A percentile compares a stretch with the other conserved stretches of the same genome.
Conservation (phyloP, 2,329 filamentous ascomycete genomes). For the Penicillium sp. region DNA sequence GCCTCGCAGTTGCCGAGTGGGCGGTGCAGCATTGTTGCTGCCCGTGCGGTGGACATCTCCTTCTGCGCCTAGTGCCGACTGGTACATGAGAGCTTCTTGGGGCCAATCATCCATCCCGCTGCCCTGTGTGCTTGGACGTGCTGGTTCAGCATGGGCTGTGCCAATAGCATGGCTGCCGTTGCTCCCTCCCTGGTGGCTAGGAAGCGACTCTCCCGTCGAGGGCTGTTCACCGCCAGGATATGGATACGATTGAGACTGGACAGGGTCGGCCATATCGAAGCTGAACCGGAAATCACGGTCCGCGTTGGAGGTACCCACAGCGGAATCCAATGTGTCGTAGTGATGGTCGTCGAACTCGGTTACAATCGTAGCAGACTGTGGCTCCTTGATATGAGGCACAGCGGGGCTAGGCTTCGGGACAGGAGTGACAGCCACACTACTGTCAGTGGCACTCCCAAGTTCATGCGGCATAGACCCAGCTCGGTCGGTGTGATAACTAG, state of each 20-base stretch:
- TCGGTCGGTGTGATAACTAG: conserved; percentile 6
- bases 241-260: conserved; percentile 7
- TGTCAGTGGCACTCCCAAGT: conserved; percentile 17
- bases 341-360: conserved; percentile 16
- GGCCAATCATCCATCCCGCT: conserved; percentile 36
- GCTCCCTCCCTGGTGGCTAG: conserved; percentile 27
- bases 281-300: conserved; percentile 31
- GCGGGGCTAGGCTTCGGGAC: conserved; percentile 15
- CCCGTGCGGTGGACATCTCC: conserved; percentile 17
- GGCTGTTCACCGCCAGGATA: conserved; percentile 3
- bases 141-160: conserved; percentile 14
- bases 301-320: neutral
- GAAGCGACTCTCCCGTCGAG: conserved; percentile 26
- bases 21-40: conserved; percentile 22
- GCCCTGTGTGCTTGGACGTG: conserved; percentile 19
- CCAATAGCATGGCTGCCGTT: conserved; percentile 17
- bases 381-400: conserved; percentile 21
- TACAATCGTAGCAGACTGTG: conserved; percentile 18
- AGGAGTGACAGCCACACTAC: conserved; percentile 12
- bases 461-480: conserved; percentile 12
- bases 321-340: conserved; percentile 8
- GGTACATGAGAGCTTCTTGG: conserved; percentile 41
- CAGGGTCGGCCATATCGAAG: conserved; percentile 24
- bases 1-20: conserved; percentile 22
- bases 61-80: conserved; percentile 25